A percentile compares a stretch with the other conserved stretches of the same genome.
Evolutionary conservation across 768 basidiomycete genomes (phyloP).

Genomic region (Amanita pallidorosea): DNA sequence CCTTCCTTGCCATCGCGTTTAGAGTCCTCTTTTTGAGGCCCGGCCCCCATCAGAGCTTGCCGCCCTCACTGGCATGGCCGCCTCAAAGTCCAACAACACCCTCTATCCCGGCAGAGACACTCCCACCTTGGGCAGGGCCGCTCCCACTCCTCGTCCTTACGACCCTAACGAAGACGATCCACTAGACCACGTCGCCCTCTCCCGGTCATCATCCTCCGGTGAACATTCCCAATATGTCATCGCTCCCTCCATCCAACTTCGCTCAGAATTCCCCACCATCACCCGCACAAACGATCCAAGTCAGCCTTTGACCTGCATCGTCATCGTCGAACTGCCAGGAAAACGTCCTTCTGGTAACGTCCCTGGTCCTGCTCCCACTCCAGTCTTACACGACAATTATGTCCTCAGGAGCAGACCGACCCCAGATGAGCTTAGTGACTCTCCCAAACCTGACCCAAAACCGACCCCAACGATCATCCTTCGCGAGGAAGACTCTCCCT

Average conservation of each 20-base stretch:
- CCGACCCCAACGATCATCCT: constrained; percentile 17
- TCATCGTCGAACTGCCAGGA: constrained; percentile 85
- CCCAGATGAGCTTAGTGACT: constrained; percentile 16
- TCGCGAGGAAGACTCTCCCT: constrained; percentile 64
- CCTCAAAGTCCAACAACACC: constrained; percentile 33
- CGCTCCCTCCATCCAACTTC: constrained; percentile 87
- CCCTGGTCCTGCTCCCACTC: constrained; percentile 49
- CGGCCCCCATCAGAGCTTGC: constrained; percentile 67
- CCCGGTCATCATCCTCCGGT: constrained; percentile 31
- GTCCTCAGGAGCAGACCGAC: constrained; percentile 12
- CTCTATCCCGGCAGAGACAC: constrained; percentile 67
- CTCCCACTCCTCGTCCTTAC: constrained; percentile 28
- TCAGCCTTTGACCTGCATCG: constrained; percentile 88
- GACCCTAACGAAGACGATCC: constrained; percentile 85
- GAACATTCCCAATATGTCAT: constrained; percentile 66
- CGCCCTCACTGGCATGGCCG: constrained; percentile 83
- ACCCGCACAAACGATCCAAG: constrained; percentile 57
- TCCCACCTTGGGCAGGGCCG: constrained; percentile 31
- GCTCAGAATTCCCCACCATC: constrained; percentile 82
- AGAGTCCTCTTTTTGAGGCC: too few relatives aligned
- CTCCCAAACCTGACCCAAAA: constrained; percentile 19
- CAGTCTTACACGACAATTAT: constrained; percentile 39
- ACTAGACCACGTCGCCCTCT: constrained; percentile 45
- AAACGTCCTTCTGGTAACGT: constrained; percentile 44
- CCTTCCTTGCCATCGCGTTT: too few relatives aligned